phyloP scores from a whole-genome alignment of 768 basidiomycete genomes.

The Calvatia gigantea region DNA sequence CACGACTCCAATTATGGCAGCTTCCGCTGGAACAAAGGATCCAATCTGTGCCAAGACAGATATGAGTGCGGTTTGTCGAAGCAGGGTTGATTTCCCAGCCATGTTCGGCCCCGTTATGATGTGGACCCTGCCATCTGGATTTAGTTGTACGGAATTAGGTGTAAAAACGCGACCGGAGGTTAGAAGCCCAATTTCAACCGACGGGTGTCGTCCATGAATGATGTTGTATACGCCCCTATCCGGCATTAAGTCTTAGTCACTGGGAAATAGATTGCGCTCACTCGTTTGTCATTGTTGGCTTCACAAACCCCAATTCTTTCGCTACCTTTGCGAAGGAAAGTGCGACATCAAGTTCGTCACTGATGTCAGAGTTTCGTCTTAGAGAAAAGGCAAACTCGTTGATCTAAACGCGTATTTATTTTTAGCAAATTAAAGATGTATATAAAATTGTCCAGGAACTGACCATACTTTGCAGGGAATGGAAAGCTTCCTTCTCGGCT shows the following conservation, averaged over 20 bases:
- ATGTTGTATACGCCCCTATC: conserved; percentile 53
- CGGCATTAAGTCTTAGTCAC: conserved; percentile 25
- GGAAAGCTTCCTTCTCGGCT: conserved; percentile 75
- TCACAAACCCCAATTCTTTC: conserved; percentile 68
- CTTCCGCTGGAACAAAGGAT: conserved; percentile 88
- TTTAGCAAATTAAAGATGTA: not conserved
- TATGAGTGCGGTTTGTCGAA: conserved; percentile 90
- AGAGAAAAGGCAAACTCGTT: conserved; percentile 51
- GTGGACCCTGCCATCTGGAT: conserved; percentile 62
- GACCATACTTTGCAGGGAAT: conserved; percentile 65
- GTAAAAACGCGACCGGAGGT: conserved; percentile 73
- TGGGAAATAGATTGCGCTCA: conserved; percentile 29
- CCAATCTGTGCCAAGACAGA: conserved; percentile 89
- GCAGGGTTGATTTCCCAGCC: conserved; percentile 91
- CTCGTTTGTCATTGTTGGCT: conserved; percentile 70
- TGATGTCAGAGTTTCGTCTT: conserved; percentile 69
- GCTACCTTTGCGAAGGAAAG: conserved; percentile 82
- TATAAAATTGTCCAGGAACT: not conserved
- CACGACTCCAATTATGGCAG: conserved; percentile 77
- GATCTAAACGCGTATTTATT: conserved; percentile 48
- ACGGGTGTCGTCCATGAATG: conserved; percentile 83
- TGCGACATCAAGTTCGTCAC: conserved; percentile 87
- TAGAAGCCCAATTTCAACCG: conserved; percentile 86
- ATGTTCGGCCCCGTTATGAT: conserved; percentile 93
- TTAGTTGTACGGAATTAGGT: conserved; percentile 74